A percentile compares a stretch with the other conserved stretches of the same genome.
Evolutionary conservation across 768 basidiomycete genomes (phyloP).

Genomic region (Epithele typhae): DNA sequence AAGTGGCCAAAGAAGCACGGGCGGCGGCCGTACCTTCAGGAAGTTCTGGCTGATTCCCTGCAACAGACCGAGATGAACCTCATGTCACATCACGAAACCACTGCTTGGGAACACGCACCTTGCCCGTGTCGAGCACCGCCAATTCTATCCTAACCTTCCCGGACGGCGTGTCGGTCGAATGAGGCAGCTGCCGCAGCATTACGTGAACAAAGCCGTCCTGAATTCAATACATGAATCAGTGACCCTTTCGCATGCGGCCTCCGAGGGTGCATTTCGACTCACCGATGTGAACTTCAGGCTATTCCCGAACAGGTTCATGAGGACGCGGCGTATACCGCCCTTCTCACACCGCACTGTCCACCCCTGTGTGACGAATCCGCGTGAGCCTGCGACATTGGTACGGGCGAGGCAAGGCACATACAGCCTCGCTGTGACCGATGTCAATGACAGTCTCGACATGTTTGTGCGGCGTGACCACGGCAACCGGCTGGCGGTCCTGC

Average conservation of each 20-base stretch:
- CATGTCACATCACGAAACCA: too few relatives aligned
- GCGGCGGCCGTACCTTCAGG: slow-evolving; percentile 57
- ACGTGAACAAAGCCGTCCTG: slow-evolving; percentile 89
- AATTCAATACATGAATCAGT: slow-evolving; percentile 4
- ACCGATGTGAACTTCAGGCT: slow-evolving; percentile 90
- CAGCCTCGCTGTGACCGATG: slow-evolving; percentile 67
- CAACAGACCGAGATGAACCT: slow-evolving; percentile 3
- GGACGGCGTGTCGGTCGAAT: slow-evolving; percentile 45
- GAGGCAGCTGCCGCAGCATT: slow-evolving; percentile 67
- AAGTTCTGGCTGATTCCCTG: slow-evolving; percentile 92
- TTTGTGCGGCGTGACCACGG: slow-evolving; percentile 28
- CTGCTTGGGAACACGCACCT: slow-evolving; percentile 39
- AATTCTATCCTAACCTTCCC: slow-evolving; percentile 75
- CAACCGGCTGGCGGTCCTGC: slow-evolving; percentile 38
- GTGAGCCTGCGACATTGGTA: background rate
- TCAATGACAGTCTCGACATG: slow-evolving; percentile 88
- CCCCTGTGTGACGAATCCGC: slow-evolving; percentile 42
- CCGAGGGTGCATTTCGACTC: slow-evolving; percentile 30
- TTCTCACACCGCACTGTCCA: slow-evolving; percentile 89
- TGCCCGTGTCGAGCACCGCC: slow-evolving; percentile 85
- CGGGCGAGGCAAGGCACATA: slow-evolving; percentile 28
- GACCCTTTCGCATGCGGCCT: background rate
- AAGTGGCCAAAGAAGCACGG: too few relatives aligned
- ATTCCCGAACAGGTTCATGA: slow-evolving; percentile 96
- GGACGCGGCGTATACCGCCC: slow-evolving; percentile 83